Conservation (phyloP, 495 filamentous ascomycete genomes). For the Chlorociboria aeruginascens region DNA sequence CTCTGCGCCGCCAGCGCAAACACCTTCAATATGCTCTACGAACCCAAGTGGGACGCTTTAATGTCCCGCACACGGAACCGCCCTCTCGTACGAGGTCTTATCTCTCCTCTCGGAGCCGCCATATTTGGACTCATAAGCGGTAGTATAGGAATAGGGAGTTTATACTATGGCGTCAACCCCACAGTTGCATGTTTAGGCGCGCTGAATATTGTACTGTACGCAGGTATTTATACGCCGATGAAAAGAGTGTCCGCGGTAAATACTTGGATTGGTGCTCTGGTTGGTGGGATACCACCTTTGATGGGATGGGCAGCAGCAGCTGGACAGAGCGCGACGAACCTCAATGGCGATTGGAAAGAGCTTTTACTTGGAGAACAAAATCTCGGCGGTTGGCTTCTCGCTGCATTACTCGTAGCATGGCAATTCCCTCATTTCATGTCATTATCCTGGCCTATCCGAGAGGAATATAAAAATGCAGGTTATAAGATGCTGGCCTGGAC, state of each 20-base stretch:
- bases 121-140: slow-evolving; percentile 68
- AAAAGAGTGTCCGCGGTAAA: slow-evolving; percentile 82
- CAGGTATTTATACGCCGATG: slow-evolving; percentile 81
- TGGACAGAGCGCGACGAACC: slow-evolving; percentile 61
- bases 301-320: slow-evolving; percentile 98
- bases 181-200: slow-evolving; percentile 79
- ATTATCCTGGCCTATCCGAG: slow-evolving; percentile 71
- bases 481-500: slow-evolving; percentile 87
- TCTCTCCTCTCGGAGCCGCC: slow-evolving; percentile 63
- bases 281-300: slow-evolving; percentile 85
- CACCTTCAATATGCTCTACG: slow-evolving; percentile 92
- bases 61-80: slow-evolving; percentile 88
- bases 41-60: slow-evolving; percentile 77
- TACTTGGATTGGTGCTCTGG: slow-evolving; percentile 89
- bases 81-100: slow-evolving; percentile 73
- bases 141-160: slow-evolving; percentile 44
- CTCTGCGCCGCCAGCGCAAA: slow-evolving; percentile 81
- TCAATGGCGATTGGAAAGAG: slow-evolving; percentile 58
- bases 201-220: slow-evolving; percentile 79
- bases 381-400: slow-evolving; percentile 82
- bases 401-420: slow-evolving; percentile 80
- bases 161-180: slow-evolving; percentile 88
- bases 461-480: slow-evolving; percentile 81
- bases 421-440: slow-evolving; percentile 98
- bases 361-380: slow-evolving; percentile 60